Conservation (phyloP, 2,329 filamentous ascomycete species). For the Lasiodiplodia sp. region DNA sequence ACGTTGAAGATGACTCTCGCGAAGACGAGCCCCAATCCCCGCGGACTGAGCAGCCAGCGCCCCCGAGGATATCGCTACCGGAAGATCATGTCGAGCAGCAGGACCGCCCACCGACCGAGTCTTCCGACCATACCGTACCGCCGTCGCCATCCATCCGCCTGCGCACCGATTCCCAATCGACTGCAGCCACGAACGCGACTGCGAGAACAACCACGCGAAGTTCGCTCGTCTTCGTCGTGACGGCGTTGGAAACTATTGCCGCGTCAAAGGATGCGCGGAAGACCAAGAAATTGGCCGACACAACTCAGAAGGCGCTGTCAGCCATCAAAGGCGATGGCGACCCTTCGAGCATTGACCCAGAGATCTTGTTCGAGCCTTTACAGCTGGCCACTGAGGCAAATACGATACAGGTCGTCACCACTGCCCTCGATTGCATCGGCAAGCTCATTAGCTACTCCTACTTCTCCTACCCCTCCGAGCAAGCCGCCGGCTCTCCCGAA, state of each 20-base stretch:
- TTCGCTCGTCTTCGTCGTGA: conserved; percentile 95
- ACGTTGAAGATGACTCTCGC: conserved; percentile 31
- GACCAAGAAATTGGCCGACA: conserved; percentile 82
- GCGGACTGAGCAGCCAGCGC: conserved; percentile 6
- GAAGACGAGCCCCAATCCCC: conserved; percentile 31
- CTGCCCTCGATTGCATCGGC: conserved; percentile 95
- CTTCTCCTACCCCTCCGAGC: conserved; percentile 76
- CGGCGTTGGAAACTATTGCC: conserved; percentile 89
- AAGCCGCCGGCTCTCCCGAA: conserved; percentile 43
- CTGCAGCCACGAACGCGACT: conserved; percentile 59
- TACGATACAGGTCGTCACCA: conserved; percentile 85
- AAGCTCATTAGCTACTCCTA: conserved; percentile 99
- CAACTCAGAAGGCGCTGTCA: conserved; percentile 79
- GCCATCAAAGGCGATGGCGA: conserved; percentile 84
- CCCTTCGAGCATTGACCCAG: conserved; percentile 81
- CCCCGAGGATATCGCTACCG: conserved; percentile 25
- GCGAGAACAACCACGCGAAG: conserved; percentile 73
- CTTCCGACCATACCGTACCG: conserved; percentile 17
- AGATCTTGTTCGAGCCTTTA: conserved; percentile 88
- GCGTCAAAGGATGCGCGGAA: conserved; percentile 89
- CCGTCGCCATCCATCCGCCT: conserved; percentile 23
- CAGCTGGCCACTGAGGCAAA: conserved; percentile 87
- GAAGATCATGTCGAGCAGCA: conserved; percentile 4
- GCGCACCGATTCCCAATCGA: conserved; percentile 68
- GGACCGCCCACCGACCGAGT: conserved; percentile 15